Evolutionary conservation across 2,329 filamentous ascomycete genomes (phyloP).

Genomic region (Microcyclospora pomicola): DNA sequence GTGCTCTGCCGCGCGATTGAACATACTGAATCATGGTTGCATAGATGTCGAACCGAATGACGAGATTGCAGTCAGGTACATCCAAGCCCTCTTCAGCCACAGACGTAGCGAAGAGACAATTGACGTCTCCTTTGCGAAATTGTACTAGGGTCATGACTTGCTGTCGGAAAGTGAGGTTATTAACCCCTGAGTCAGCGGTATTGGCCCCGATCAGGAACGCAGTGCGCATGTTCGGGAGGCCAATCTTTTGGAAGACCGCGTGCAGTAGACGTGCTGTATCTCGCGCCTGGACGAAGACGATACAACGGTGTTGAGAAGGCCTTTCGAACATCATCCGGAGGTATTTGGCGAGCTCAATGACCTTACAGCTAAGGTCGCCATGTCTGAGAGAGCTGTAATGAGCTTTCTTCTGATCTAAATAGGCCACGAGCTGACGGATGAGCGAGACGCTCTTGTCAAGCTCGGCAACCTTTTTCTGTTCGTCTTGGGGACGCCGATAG

Average conservation of each 20-base stretch:
- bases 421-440: slow-evolving; percentile 44
- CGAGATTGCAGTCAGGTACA: slow-evolving; percentile 52
- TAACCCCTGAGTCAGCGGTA: slow-evolving; percentile 7
- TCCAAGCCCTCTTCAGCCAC: slow-evolving; percentile 54
- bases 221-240: slow-evolving; percentile 44
- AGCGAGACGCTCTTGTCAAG: slow-evolving; percentile 41
- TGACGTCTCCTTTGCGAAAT: slow-evolving; percentile 45
- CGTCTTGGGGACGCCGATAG: slow-evolving; percentile 4
- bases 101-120: slow-evolving; percentile 50
- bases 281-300: slow-evolving; percentile 73
- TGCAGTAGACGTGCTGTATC: slow-evolving; percentile 62
- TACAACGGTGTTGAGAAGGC: slow-evolving; percentile 51
- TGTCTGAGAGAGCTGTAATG: slow-evolving; percentile 3
- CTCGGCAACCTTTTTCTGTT: slow-evolving; percentile 16
- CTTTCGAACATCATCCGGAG: slow-evolving; percentile 50
- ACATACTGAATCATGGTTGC: slow-evolving; percentile 87
- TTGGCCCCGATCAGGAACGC: slow-evolving; percentile 52
- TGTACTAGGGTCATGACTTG: slow-evolving; percentile 61
- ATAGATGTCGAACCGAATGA: slow-evolving; percentile 72
- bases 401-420: slow-evolving; percentile 9
- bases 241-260: slow-evolving; percentile 49
- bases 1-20: slow-evolving; percentile 78
- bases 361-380: slow-evolving; percentile 55
- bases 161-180: slow-evolving; percentile 52
- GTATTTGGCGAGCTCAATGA: slow-evolving; percentile 46